Conservation (phyloP, 1,284 basidiomycete species). For the Sporisorium iseilematis-ciliati region DNA sequence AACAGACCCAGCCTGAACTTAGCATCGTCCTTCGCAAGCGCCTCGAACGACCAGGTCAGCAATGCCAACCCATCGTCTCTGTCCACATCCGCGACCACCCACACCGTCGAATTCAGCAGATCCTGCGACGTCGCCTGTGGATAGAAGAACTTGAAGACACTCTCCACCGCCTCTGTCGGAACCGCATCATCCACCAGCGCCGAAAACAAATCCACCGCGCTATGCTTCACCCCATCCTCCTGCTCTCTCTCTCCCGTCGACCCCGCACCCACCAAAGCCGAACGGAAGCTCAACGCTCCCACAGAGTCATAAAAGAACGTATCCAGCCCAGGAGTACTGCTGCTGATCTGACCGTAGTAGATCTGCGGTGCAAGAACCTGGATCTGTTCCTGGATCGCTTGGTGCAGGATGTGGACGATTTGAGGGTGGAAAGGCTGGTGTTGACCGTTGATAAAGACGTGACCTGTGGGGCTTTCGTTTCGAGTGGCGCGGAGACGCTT, state of each 20-base stretch:
- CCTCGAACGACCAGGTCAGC: conserved; percentile 76
- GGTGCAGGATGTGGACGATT: conserved; percentile 54
- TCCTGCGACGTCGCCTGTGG: conserved; percentile 71
- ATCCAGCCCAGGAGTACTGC: conserved; percentile 74
- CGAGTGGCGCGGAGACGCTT: conserved; percentile 42
- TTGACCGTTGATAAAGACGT: conserved; percentile 88
- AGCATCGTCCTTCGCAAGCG: conserved; percentile 73
- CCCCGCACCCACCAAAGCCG: conserved; percentile 75
- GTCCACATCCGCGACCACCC: conserved; percentile 85
- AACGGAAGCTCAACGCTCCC: conserved; percentile 78
- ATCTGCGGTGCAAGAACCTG: conserved; percentile 72
- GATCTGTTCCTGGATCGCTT: conserved; percentile 49
- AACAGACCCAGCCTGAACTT: conserved; percentile 34
- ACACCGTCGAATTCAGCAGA: conserved; percentile 73
- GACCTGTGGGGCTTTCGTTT: conserved; percentile 49
- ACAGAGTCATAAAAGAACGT: conserved; percentile 92
- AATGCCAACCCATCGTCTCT: conserved; percentile 75
- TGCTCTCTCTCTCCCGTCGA: conserved; percentile 68
- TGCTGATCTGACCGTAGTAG: conserved; percentile 76
- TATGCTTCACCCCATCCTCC: conserved; percentile 70
- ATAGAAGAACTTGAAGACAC: conserved; percentile 75
- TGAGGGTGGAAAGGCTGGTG: conserved; percentile 80
- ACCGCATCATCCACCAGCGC: conserved; percentile 19
- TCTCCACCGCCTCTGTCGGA: not conserved
- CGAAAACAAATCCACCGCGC: conserved; percentile 42